phyloP scores from a whole-genome alignment of 306 rosid species.

The Quercus variabilis region DNA sequence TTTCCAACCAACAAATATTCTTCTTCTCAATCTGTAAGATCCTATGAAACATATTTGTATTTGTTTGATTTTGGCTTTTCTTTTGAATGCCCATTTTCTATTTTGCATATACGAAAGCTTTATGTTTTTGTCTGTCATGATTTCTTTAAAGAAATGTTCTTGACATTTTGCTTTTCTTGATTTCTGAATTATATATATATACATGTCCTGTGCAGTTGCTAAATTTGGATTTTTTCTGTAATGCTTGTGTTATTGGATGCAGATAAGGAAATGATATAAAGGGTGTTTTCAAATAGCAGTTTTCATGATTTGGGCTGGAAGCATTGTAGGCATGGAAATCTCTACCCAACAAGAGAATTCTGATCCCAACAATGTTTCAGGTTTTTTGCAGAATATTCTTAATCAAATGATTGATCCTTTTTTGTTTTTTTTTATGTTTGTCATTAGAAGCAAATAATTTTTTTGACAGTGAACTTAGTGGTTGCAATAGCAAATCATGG shows the following conservation, averaged over 20 bases:
- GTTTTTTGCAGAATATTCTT: constrained; percentile 24
- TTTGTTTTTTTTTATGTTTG: background rate
- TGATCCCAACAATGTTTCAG: constrained; percentile 39
- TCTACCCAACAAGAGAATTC: constrained; percentile 38
- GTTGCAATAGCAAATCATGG: background rate
- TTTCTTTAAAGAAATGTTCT: background rate
- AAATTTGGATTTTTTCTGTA: constrained; percentile 18
- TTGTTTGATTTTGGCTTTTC: constrained; percentile 7
- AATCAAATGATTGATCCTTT: background rate
- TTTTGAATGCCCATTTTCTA: constrained; percentile 7
- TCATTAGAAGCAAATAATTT: background rate
- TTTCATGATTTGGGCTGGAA: constrained; percentile 34
- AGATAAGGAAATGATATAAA: constrained; percentile 29
- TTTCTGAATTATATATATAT: too few relatives aligned
- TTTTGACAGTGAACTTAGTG: background rate
- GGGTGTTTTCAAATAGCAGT: constrained; percentile 40
- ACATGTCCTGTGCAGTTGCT: background rate
- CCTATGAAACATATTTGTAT: constrained; percentile 3
- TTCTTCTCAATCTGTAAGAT: background rate
- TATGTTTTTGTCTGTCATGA: background rate
- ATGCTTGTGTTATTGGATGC: constrained; percentile 13
- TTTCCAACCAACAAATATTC: background rate
- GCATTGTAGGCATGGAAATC: constrained; percentile 43
- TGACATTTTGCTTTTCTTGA: too few relatives aligned
- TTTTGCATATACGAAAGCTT: background rate